Evolutionary conservation across 2,329 filamentous ascomycete species (phyloP), one percentile per base, ranked within the genome.

Genomic region (Sclerotinia spermophila): DNA sequence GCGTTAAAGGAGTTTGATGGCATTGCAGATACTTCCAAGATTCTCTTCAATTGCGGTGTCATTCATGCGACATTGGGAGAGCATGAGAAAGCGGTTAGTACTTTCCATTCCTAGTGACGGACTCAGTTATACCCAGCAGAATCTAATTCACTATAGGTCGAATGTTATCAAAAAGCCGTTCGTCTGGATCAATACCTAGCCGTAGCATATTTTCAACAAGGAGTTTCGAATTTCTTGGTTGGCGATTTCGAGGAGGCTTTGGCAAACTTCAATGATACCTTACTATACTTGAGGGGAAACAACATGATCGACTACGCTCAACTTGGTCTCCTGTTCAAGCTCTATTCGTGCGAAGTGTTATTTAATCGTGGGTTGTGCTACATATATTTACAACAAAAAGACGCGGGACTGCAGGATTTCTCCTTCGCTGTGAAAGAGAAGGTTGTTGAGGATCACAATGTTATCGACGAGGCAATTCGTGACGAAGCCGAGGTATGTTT

Each of bases 231-330:
- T 81, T 99, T 99, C 81, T 85, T 99, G 65, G 88, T 98, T 69
- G 95, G 95, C 72, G 96, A 99, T 80, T 98, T 98, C 76, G 94
- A 98, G 80, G 96, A 98, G 81, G 96, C 96, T 27, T 85, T 98
- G 73, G 94, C 94, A 76, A 98, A 98, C 82, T 99, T 99, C 86
- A 99, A 99, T 83, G 96, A 99, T 79, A 97, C 96, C 0, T 85
- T 99, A 55, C 84, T 97, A 56, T 98, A 98, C 81, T 87, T 99
- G 60, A 89, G 96, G 78, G 96, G 96, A 73, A 98, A 99, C 83
- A 94, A 93, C 70, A 93, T 96, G 83, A 99, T 99, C 82, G 94
- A 99, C 82, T 99, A 99, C 81, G 93, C 97, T 72, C 96, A 99
- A 81, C 82, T 99, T 64, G 96, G 96, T 30, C 87, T 99, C 59